A percentile compares a stretch with the other conserved stretches of the same genome.
phyloP scores from a whole-genome alignment of 1,139 yeast species.

The Torulaspora globosa region DNA sequence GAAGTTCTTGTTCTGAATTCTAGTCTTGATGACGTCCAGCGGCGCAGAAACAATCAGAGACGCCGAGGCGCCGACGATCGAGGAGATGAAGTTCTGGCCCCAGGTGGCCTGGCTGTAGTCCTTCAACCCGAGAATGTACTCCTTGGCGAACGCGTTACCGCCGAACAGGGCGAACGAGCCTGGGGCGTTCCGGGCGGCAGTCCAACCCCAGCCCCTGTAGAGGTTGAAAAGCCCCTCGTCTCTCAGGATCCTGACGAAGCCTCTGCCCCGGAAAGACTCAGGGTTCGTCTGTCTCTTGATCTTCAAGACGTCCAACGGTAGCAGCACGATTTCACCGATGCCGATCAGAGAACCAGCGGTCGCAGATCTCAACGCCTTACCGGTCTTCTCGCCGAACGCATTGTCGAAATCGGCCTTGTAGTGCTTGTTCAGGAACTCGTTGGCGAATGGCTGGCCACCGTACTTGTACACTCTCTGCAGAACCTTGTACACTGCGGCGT shows the following conservation, averaged over 20 bases:
- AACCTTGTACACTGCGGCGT: constrained; percentile 95
- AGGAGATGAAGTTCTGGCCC: constrained; percentile 90
- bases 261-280: constrained; percentile 96
- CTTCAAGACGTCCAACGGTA: constrained; percentile 94
- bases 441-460: constrained; percentile 99
- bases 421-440: constrained; percentile 79
- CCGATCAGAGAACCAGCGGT: constrained; percentile 97
- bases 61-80: constrained; percentile 97
- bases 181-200: constrained; percentile 99
- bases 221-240: constrained; percentile 87
- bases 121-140: constrained; percentile 77
- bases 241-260: constrained; percentile 72
- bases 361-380: constrained; percentile 94
- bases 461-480: constrained; percentile 97
- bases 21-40: constrained; percentile 94
- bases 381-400: constrained; percentile 86
- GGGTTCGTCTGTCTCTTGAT: constrained; percentile 99
- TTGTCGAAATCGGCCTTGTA: constrained; percentile 67
- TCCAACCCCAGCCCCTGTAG: constrained; percentile 99
- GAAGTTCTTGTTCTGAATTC: constrained; percentile 94
- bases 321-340: constrained; percentile 91
- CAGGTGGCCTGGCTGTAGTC: constrained; percentile 92
- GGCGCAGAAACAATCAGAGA: constrained; percentile 97
- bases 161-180: constrained; percentile 97
- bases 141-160: constrained; percentile 98